phyloP scores from a whole-genome alignment of 208 protist species.

The Trypanosoma scelopori region DNA sequence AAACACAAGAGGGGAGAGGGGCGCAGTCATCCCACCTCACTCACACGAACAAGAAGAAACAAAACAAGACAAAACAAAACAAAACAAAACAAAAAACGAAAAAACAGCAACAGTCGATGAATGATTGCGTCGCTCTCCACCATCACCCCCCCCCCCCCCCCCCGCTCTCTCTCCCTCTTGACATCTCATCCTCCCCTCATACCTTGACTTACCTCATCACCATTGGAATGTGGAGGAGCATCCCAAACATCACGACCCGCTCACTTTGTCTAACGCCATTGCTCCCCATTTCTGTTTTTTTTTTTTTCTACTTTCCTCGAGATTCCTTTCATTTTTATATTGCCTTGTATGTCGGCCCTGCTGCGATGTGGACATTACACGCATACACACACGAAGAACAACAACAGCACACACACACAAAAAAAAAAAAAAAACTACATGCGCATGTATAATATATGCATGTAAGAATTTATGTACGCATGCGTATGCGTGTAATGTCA shows the following conservation, averaged over 20 bases:
- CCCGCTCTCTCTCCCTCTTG: not conserved
- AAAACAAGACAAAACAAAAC: constrained; percentile 1
- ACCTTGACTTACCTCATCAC: too few relatives aligned
- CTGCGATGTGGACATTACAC: constrained; percentile 4
- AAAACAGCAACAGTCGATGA: not conserved
- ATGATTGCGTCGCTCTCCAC: not conserved
- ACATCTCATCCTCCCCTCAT: not conserved
- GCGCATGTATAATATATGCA: too few relatives aligned
- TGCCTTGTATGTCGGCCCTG: not conserved
- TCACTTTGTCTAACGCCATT: not conserved
- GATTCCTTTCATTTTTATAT: constrained; percentile 5
- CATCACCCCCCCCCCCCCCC: not conserved
- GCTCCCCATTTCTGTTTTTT: not conserved
- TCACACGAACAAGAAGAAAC: not conserved
- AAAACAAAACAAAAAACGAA: not conserved
- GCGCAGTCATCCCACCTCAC: too few relatives aligned
- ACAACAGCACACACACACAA: too few relatives aligned
- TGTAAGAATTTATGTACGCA: too few relatives aligned
- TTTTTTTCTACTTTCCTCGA: constrained; percentile 1
- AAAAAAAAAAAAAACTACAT: too few relatives aligned
- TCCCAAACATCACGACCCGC: not conserved
- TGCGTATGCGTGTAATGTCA: too few relatives aligned
- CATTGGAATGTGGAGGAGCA: too few relatives aligned
- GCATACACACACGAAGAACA: too few relatives aligned
- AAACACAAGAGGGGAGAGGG: too few relatives aligned